Base-by-base conservation (phyloP, 257 asterid genomes). In the Verbena officinalis region DNA sequence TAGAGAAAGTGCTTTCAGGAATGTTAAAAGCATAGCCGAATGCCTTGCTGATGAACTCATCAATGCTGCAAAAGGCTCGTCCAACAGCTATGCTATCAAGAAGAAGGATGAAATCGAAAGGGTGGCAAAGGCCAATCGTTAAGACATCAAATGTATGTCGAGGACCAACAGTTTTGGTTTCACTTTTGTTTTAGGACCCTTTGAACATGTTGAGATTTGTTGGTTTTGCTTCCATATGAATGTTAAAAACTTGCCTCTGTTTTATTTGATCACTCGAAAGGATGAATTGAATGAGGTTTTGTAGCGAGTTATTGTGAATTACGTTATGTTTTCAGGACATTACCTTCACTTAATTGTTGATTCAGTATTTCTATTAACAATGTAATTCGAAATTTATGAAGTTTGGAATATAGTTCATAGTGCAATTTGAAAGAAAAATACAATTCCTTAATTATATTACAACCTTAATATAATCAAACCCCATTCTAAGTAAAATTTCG, bases 21-120 rank as follows among this genome's bases (percentile, higher is more conserved):
- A 88, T 70, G 65, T 81, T 57, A 88, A 88, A 64, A 79, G 89
- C 19, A 81, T 88, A 0, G 96, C 89, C 7, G 95, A 87, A 59
- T 87, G 95, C 84, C 89, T 87, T 59, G 92, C 95, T 34, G 95
- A 87, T 79, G 95, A 88, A 53, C 90, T 88, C 66, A 88, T 88
- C 71, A 88, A 88, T 67, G 96, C 94, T 17, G 96, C 96, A 2
- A 88, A 88, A 64, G 94, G 96, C 7, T 88, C 96, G 6, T 88
- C 96, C 0, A 88, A 88, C 81, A 86, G 95, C 74, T 84, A 86
- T 34, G 95, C 95, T 0, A 86, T 86, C 73, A 84, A 86, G 82
- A 86, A 86, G 89, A 82, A 86, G 76, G 91, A 86, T 36, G 91
- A 86, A 73, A 84, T 86, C 13, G 91, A 86, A 76, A 83, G 95